phyloP scores from a whole-genome alignment of 129 eudicot species.

The Lactuca saligna region DNA sequence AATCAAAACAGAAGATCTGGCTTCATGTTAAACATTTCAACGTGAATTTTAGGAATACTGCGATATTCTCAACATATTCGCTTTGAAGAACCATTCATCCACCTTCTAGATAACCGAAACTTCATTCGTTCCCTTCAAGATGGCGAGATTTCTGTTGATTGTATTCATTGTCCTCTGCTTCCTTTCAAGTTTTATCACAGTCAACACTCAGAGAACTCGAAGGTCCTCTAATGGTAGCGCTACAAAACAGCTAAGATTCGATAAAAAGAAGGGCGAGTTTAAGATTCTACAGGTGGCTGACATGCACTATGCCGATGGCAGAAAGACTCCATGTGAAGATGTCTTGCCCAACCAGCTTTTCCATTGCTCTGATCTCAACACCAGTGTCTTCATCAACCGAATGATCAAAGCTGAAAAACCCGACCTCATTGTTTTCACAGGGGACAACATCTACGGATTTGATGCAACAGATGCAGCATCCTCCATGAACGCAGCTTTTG shows the following conservation, averaged over 20 bases:
- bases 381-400: conserved; percentile 58
- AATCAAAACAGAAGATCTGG: conserved; percentile 1
- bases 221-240: not conserved
- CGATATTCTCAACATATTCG: conserved; percentile 1
- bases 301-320: conserved; percentile 87
- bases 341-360: conserved; percentile 62
- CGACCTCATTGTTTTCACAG: conserved; percentile 83
- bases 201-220: not conserved
- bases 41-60: conserved; percentile 4
- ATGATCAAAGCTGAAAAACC: conserved; percentile 80
- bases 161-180: conserved; percentile 16
- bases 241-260: conserved; percentile 45
- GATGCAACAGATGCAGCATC: conserved; percentile 66
- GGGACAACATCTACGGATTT: conserved; percentile 78
- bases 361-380: conserved; percentile 80
- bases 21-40: conserved; percentile 2
- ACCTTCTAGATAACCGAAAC: not conserved
- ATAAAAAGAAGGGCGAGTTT: conserved; percentile 56
- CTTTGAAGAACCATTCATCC: conserved; percentile 13
- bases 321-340: conserved; percentile 57
- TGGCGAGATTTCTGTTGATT: conserved; percentile 10
- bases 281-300: conserved; percentile 87
- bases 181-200: not conserved
- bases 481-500: conserved; percentile 79
- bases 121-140: not conserved